A percentile compares a stretch with the other conserved stretches of the same genome.
Conservation (phyloP, 352 stramenopile species). For the Phytopythium vexans region DNA sequence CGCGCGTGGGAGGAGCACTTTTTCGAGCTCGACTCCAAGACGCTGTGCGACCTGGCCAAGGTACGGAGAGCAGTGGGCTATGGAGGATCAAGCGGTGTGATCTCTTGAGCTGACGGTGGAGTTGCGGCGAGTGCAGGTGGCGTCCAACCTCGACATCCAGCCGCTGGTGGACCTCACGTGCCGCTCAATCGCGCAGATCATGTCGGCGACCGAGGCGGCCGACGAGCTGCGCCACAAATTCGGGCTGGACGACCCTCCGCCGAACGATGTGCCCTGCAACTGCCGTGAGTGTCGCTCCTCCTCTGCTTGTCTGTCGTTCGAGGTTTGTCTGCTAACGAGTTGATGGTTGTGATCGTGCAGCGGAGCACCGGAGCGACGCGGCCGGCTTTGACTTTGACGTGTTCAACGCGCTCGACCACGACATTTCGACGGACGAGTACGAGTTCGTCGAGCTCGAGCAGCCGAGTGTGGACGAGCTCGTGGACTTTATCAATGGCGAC, state of each 20-base stretch:
- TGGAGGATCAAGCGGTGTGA: background rate
- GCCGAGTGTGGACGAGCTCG: conserved; percentile 75
- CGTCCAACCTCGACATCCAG: conserved; percentile 80
- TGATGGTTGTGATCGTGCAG: conserved; percentile 9
- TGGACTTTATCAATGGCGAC: conserved; percentile 80
- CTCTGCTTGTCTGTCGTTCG: background rate
- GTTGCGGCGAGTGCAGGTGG: conserved; percentile 23
- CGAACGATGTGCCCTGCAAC: conserved; percentile 34
- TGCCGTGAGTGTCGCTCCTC: conserved; percentile 26
- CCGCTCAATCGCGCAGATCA: conserved; percentile 80
- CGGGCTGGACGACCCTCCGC: conserved; percentile 49
- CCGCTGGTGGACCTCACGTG: conserved; percentile 78
- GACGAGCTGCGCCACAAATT: conserved; percentile 80
- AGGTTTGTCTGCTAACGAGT: background rate
- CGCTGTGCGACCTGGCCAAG: conserved; percentile 75
- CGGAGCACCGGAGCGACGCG: conserved; percentile 53
- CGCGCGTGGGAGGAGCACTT: conserved; percentile 66
- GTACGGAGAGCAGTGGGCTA: conserved; percentile 6
- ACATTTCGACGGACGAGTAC: conserved; percentile 74
- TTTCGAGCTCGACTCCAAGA: conserved; percentile 72
- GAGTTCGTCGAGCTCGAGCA: conserved; percentile 81
- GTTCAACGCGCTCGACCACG: conserved; percentile 75
- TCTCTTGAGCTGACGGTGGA: background rate
- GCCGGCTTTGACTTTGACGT: conserved; percentile 71
- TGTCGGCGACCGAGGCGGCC: conserved; percentile 74